Evolutionary conservation across 306 rosid species (phyloP), one percentile per base, ranked within the genome.

Genomic region (Quercus aquifolioides): DNA sequence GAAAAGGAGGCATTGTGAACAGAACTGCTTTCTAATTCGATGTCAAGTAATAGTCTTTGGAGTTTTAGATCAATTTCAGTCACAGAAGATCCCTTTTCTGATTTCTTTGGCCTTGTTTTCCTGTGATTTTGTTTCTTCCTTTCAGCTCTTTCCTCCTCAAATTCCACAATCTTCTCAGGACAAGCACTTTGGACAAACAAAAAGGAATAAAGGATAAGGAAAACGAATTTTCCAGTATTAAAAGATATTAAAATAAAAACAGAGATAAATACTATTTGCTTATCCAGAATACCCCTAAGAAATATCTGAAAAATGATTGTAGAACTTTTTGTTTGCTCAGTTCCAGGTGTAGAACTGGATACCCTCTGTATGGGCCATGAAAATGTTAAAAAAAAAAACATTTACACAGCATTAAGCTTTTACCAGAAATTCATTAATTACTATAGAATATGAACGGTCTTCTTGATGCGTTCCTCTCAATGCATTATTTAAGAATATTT

Each of bases 101-200:
- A 77, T 84, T 85, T 91, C 90, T 89, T 89, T 71, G 87, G 74
- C 82, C 83, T 83, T 38, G 87, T 79, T 81, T 81, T 91, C 60
- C 19, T 84, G 60, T 21, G 31, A 33, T 86, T 92, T 79, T 82
- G 92, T 75, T 89, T 86, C 86, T 82, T 92, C 65, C 38, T 70
- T 75, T 80, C 82, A 69, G 78, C 89, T 73, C 49, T 88, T 78
- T 73, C 83, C 86, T 88, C 90, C 65, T 87, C 84, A 30, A 85
- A 91, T 84, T 88, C 96, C 52, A 74, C 67, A 79, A 91, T 91
- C 87, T 88, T 91, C 90, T 93, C 94, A 4, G 91, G 91, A 80
- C 96, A 93, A 46, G 97, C 97, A 80, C 97, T 93, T 88, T 26
- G 56, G 79, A 83, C 73, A 67, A 76, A 73, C 17, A 63, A 77